Base-by-base conservation (phyloP, 345 rosid species). In the Brassica rapa region DNA sequence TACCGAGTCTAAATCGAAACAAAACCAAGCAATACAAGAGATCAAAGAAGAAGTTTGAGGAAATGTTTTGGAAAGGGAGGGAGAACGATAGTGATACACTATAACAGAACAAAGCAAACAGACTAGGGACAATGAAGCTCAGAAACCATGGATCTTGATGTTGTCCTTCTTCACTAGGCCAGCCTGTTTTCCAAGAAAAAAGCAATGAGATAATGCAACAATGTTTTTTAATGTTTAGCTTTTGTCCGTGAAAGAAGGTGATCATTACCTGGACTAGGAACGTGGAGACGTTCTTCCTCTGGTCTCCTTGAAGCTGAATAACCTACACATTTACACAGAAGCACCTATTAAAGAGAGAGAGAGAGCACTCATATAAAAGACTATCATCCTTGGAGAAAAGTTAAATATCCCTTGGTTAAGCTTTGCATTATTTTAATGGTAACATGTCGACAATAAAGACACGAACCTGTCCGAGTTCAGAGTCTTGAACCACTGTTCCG, bases 71-170 rank as follows among this genome's bases (percentile, higher is more conserved):
- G 8, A 76, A 75, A 16, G 56, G 14, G 51, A n/a, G 12, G 78
- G 12, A 5, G 8, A 9, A 9, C 43, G 3, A 39, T 39, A 39
- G 43, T 9, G 23, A 51, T 76, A 35, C 49, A 43, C 79, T 67
- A 32, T 11, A 66, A 30, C 64, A 41, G 9, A 39, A 37, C 29
- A 7, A 39, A 56, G 24, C 57, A 39, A 16, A 24, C 35, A 21
- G 39, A 15, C 33, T 70, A 53, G n/a, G 16, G 67, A 0, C 19
- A 71, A 21, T 5, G 68, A 19, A 66, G 66, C 87, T 94, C 81
- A 92, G 80, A 94, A 94, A 83, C 98, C 98, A 82, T 94, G 97
- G 75, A 94, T 90, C 85, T 94, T 94, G 85, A 94, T 94, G 72
- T 86, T 89, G 9, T 94, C 96, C 91, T 91, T 92, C 92, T 94